Base-by-base conservation (phyloP, 192 early-diverging fungal species). In the Rhizophagus sp. region DNA sequence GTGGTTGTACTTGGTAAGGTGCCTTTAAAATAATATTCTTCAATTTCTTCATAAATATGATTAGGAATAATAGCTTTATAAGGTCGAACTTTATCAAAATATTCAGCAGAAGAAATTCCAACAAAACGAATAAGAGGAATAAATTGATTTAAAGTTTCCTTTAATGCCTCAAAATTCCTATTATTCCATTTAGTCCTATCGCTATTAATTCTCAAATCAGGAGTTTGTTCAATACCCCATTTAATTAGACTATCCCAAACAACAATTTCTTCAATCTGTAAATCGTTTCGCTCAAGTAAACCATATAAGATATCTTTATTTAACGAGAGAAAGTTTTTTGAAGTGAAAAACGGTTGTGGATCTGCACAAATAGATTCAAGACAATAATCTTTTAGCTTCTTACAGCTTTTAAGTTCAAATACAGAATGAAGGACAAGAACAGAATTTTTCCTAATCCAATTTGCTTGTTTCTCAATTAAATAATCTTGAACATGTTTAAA, bases 221-320 rank as follows among this genome's bases (percentile, higher is more conserved):
- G 13, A 0, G 50, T 52, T 52, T 52, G 50, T 17, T 52, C 3
- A 1, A 52, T 19, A 15, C 50, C 50, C 75, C 75, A 76, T 76
- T 76, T 65, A 64, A 76, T 76, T 41, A 76, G 11, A 41, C 39
- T 2, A 13, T 76, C 41, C 75, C 75, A 76, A 27, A 64, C 36
- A 41, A 64, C 41, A 25, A 47, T 27, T 33, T 76, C 75, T 41
- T 76, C 62, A 19, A 76, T 39, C 22, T 44, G 33, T 10, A 76
- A 25, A n/a, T 52, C 50, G 4, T 52, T 8, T 0, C 50, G 50
- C 1, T 52, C 2, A 52, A 52, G 13, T 5, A 52, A 52, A 5
- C 50, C 17, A 52, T 52, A 19, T 4, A 52, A 8, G 3, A 52
- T 52, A 19, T 52, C 17, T 52, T 19, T 52, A 17, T 52, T 8